A percentile compares a stretch with the other conserved stretches of the same genome.
These are phyloP conservation scores for Trypanosoma melophagium DNA, from an alignment of 208 protist species.

Conservation along the genomic window DNA sequence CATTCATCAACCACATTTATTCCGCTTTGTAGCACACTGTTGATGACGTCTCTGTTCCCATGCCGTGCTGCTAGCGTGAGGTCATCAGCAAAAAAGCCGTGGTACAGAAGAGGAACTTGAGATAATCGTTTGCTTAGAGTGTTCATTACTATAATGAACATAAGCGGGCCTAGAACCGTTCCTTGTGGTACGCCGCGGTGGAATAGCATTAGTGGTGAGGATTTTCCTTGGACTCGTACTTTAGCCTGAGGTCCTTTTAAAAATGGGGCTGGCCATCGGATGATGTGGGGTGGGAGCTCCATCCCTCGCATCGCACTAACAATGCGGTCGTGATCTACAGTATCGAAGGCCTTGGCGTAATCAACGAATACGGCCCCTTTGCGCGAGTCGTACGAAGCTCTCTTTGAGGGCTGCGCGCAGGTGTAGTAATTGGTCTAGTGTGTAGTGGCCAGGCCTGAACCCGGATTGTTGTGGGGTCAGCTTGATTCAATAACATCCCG, in stretches of 20 bases:
- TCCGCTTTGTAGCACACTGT: constrained; percentile 11
- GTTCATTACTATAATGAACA: constrained; percentile 32
- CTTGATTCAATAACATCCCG: constrained; percentile 11
- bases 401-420: not conserved
- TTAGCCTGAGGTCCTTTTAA: not conserved
- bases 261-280: constrained; percentile 1
- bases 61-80: constrained; percentile 4
- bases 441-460: constrained; percentile 18
- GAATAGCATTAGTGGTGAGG: constrained; percentile 6
- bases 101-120: constrained; percentile 4
- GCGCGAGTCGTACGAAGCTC: not conserved
- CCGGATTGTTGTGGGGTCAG: constrained; percentile 18
- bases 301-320: constrained; percentile 1
- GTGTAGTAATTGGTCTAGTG: constrained; percentile 21
- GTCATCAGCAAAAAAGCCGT: constrained; percentile 32
- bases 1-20: constrained; percentile 17
- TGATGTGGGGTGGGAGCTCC: not conserved
- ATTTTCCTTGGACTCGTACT: not conserved
- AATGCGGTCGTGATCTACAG: constrained; percentile 7
- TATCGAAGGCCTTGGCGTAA: constrained; percentile 22
- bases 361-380: constrained; percentile 8
- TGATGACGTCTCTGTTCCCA: constrained; percentile 6
- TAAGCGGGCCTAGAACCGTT: constrained; percentile 26
- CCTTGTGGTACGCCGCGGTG: constrained; percentile 26
- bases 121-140: constrained; percentile 12